Conservation (phyloP, 2,329 filamentous ascomycete genomes). For the Pleomassaria siparia region DNA sequence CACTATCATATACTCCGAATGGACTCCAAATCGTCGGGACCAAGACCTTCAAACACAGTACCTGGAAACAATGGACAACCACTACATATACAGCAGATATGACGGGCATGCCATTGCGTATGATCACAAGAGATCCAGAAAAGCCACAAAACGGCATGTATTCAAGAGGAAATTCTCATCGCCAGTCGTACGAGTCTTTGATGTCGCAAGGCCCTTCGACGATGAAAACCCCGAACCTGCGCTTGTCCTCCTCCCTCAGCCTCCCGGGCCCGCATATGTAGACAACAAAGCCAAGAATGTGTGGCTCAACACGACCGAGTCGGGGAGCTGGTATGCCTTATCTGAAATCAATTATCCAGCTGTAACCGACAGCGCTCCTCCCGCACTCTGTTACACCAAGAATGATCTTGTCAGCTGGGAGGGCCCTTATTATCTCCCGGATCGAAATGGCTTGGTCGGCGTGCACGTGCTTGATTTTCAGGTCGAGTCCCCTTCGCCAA, state of each 20-base stretch:
- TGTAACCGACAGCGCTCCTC: slow-evolving; percentile 69
- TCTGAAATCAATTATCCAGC: slow-evolving; percentile 85
- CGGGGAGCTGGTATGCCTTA: slow-evolving; percentile 92
- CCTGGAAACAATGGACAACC: slow-evolving; percentile 74
- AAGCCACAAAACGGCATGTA: slow-evolving; percentile 22
- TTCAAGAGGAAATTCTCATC: slow-evolving; percentile 65
- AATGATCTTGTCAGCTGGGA: slow-evolving; percentile 30
- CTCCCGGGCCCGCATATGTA: slow-evolving; percentile 61
- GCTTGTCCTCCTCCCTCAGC: slow-evolving; percentile 84
- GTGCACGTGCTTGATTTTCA: slow-evolving; percentile 41
- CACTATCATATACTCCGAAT: slow-evolving; percentile 90
- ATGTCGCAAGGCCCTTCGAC: slow-evolving; percentile 75
- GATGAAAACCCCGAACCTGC: slow-evolving; percentile 69
- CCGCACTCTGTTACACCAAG: slow-evolving; percentile 57
- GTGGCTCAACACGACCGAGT: slow-evolving; percentile 82
- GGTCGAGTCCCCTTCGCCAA: slow-evolving; percentile 20
- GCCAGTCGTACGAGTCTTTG: slow-evolving; percentile 85
- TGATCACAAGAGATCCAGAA: slow-evolving; percentile 60
- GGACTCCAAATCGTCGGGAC: slow-evolving; percentile 90
- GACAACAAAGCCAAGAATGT: slow-evolving; percentile 52
- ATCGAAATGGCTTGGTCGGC: slow-evolving; percentile 41
- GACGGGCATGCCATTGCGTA: slow-evolving; percentile 84
- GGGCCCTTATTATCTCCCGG: slow-evolving; percentile 28
- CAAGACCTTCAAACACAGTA: slow-evolving; percentile 85
- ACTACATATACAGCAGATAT: slow-evolving; percentile 84